These are phyloP conservation scores for Epichloe bromicola DNA, from an alignment of 2,329 filamentous ascomycete genomes.

Conservation along the genomic window DNA sequence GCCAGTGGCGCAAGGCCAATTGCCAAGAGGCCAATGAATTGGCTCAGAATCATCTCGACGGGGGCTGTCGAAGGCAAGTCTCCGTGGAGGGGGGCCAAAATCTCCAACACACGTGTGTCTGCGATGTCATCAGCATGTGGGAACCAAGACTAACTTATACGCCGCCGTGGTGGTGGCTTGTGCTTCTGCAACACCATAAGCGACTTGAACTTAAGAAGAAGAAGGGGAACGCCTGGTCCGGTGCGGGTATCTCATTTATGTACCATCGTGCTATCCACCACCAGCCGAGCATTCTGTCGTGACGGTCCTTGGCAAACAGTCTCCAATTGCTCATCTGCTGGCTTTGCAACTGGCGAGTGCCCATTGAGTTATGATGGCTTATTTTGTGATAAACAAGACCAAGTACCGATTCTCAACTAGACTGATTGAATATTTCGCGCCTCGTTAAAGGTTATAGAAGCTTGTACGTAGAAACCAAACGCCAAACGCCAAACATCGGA, in stretches of 20 bases:
- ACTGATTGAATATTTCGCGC: too few species aligned
- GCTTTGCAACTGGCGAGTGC: too few species aligned
- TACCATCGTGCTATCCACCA: too few species aligned
- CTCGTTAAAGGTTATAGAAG: too few species aligned
- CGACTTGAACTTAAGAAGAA: background rate
- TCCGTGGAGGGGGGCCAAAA: background rate
- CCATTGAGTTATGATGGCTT: background rate
- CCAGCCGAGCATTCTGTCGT: background rate
- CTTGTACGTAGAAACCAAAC: too few species aligned
- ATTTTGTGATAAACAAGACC: background rate
- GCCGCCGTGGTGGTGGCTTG: background rate
- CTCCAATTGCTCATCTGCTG: background rate
- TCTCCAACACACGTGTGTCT: background rate
- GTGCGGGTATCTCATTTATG: background rate
- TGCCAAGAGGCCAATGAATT: conserved; percentile 13
- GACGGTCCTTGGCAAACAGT: background rate
- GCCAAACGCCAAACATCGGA: too few species aligned
- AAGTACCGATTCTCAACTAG: background rate
- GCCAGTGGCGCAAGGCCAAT: conserved; percentile 13
- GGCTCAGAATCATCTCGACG: conserved; percentile 10
- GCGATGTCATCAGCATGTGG: background rate
- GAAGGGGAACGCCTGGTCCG: background rate
- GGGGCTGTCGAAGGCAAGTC: background rate
- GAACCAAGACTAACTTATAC: background rate
- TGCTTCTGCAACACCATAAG: background rate